phyloP scores from a whole-genome alignment of 1,139 yeast genomes.

The Pichia sp. region DNA sequence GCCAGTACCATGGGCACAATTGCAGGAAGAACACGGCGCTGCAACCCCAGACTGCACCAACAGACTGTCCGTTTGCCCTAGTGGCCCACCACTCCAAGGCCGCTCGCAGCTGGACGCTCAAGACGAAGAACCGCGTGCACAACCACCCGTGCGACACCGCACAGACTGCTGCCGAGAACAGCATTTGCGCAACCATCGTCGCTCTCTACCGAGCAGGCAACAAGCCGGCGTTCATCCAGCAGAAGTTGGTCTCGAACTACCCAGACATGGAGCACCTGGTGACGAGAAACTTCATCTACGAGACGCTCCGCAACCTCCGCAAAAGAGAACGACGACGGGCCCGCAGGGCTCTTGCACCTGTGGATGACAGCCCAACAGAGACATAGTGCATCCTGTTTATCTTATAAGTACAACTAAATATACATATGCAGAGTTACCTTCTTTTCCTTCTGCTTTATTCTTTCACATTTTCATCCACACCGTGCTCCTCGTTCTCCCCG shows the following conservation, averaged over 20 bases:
- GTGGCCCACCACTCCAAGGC: slow-evolving; percentile 46
- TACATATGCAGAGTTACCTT: neutral
- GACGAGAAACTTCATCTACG: slow-evolving; percentile 1
- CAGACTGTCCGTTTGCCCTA: slow-evolving; percentile 54
- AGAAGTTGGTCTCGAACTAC: slow-evolving; percentile 29
- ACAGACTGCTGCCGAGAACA: neutral
- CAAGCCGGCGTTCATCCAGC: slow-evolving; percentile 54
- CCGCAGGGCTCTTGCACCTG: neutral
- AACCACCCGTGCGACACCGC: slow-evolving; percentile 42
- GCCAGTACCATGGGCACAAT: slow-evolving; percentile 38
- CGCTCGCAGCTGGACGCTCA: slow-evolving; percentile 48
- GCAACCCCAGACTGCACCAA: neutral
- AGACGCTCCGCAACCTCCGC: neutral
- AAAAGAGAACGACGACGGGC: neutral
- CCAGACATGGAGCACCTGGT: neutral
- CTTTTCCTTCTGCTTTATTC: neutral
- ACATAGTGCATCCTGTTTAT: no score
- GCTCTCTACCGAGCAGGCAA: slow-evolving; percentile 47
- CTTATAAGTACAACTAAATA: neutral
- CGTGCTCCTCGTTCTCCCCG: neutral
- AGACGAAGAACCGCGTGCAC: slow-evolving; percentile 54
- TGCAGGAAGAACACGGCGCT: slow-evolving; percentile 17
- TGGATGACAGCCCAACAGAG: no score
- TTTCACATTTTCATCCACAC: neutral
- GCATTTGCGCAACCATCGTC: neutral